A percentile compares a stretch with the other conserved stretches of the same genome.
Evolutionary conservation across 441 rosid genomes (phyloP).

Genomic region (Melastoma candidum): DNA sequence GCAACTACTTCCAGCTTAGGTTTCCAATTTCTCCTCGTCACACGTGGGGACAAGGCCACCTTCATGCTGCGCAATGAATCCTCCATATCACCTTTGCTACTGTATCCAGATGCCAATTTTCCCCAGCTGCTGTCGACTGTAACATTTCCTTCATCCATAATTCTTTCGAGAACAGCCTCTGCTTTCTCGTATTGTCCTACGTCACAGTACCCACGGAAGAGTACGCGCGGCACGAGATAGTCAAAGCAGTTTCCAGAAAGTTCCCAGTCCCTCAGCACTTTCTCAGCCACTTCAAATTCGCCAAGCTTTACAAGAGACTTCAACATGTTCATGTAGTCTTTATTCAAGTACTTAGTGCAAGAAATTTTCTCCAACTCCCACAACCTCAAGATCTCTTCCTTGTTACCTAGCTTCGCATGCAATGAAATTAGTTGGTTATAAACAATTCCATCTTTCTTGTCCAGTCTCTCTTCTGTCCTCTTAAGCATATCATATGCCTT

Average conservation of each 20-base stretch:
- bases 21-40: conserved; percentile 43
- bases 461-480: conserved; percentile 45
- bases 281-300: conserved; percentile 54
- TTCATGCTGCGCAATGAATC: conserved; percentile 49
- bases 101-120: conserved; percentile 39
- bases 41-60: conserved; percentile 25
- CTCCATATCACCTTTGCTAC: conserved; percentile 26
- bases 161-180: conserved; percentile 38
- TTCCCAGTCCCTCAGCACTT: conserved; percentile 54
- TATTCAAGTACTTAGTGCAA: conserved; percentile 54
- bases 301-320: conserved; percentile 60
- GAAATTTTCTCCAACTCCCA: conserved; percentile 54
- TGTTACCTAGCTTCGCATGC: conserved; percentile 51
- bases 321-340: conserved; percentile 49
- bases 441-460: conserved; percentile 59
- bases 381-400: conserved; percentile 49
- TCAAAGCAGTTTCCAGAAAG: conserved; percentile 53
- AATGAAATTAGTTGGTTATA: conserved; percentile 66
- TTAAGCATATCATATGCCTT: conserved; percentile 45
- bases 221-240: conserved; percentile 36
- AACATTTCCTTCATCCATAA: conserved; percentile 37
- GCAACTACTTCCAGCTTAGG: conserved; percentile 35
- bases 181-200: conserved; percentile 42
- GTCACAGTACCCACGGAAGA: conserved; percentile 32
- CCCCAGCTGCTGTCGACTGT: conserved; percentile 55